Base-by-base conservation (phyloP, 495 filamentous ascomycete genomes). In the Lophiostoma macrostomum region DNA sequence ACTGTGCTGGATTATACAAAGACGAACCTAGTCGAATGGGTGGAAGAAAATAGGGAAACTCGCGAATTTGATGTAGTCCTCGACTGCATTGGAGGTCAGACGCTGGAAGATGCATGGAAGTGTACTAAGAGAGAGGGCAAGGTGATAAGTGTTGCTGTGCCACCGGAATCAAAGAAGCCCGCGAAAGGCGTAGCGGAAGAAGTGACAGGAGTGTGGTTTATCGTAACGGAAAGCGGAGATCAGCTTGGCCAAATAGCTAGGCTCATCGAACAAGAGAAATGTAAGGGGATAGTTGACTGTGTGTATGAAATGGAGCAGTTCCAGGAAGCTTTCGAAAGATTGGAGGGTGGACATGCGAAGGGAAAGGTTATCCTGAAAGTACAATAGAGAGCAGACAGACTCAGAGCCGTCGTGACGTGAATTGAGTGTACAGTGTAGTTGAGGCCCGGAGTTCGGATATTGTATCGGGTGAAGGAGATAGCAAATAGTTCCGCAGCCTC, bases 111-210 rank as follows among this genome's bases (percentile, higher is more conserved):
- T 60, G 70, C 71, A 1, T 81, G 77, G 78, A 73, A 58, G 56
- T 50, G 60, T 43, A 71, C 74, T 0, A 71, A 63, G 47, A 67
- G 73, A 18, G 68, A 65, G 0, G 78, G 76, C 3, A 58, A 56
- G 20, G 37, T 81, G 34, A 46, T 81, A 27, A 78, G 77, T 65
- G 76, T 84, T 46, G 67, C 66, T 20, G 70, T 74, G 63, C 72
- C 74, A 5, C 79, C 80, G 5, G 69, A 74, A 35, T 52, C 55
- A 45, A 61, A 60, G 19, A 71, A 68, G 39, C 78, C 77, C 5
- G 61, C 42, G 39, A 69, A 63, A 0, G 56, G 58, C 10, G 36
- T 50, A 6, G 50, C 31, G 1, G 61, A 59, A 20, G 44, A 49
- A 20, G 67, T 80, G 20, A 65, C 62, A 27, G 64, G 64, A 32